These are phyloP conservation scores for Cymbopogon flexuosus DNA, from an alignment of 202 grass and related monocot species.

Conservation along the genomic window DNA sequence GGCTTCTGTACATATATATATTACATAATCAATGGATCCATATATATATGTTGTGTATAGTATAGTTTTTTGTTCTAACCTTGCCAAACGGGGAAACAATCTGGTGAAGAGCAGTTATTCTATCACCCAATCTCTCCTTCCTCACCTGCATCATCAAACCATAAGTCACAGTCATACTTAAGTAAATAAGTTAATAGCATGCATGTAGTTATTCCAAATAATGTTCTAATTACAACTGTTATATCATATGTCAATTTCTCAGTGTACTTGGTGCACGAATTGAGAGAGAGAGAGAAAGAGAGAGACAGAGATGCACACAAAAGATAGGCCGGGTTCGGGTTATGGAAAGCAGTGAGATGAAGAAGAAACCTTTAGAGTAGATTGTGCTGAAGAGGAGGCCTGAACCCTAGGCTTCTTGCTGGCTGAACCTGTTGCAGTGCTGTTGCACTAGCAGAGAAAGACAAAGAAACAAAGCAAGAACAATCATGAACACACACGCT, in stretches of 20 bases:
- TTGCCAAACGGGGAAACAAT: slow-evolving; percentile 90
- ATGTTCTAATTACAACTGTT: background rate
- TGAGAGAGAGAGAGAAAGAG: slow-evolving; percentile 28
- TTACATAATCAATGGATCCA: background rate
- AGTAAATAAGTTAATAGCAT: background rate
- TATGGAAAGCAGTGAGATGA: slow-evolving; percentile 46
- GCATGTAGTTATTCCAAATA: background rate
- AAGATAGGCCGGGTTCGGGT: background rate
- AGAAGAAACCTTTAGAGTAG: slow-evolving; percentile 91
- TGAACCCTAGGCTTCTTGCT: slow-evolving; percentile 96
- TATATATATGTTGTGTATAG: background rate
- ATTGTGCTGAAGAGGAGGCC: slow-evolving; percentile 85
- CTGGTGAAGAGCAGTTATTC: slow-evolving; percentile 82
- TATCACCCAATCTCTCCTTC: slow-evolving; percentile 79
- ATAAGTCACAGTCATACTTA: background rate
- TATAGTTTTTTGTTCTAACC: slow-evolving; percentile 21
- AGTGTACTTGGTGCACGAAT: slow-evolving; percentile 23
- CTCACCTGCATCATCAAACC: slow-evolving; percentile 51
- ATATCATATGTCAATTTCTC: background rate
- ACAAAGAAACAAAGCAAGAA: slow-evolving; percentile 52
- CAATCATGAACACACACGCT: slow-evolving; percentile 47
- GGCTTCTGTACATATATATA: background rate
- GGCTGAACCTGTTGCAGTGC: slow-evolving; percentile 80
- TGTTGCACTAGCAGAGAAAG: slow-evolving; percentile 77
- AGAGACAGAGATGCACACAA: background rate